Percentiles rank a stretch among this genome's conserved stretches.
phyloP scores from a whole-genome alignment of 306 rosid genomes.

The Pachyrhizus erosus region DNA sequence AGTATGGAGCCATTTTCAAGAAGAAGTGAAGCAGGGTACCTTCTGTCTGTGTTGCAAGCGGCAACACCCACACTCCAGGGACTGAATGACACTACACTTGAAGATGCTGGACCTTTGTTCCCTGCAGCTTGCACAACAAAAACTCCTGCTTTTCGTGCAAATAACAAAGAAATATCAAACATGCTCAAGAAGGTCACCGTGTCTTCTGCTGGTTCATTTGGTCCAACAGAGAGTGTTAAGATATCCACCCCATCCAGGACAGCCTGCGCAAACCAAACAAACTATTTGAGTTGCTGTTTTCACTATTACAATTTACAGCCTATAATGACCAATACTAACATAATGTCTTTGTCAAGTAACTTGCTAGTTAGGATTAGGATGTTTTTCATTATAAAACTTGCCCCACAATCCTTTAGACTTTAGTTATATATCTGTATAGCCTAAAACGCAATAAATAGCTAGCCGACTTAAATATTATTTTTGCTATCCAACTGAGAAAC shows the following conservation, averaged over 20 bases:
- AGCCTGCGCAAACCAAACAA: conserved; percentile 54
- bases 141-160: conserved; percentile 81
- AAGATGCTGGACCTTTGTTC: conserved; percentile 73
- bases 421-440: no score
- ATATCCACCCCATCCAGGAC: conserved; percentile 82
- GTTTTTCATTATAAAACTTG: no score
- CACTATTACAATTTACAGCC: neutral
- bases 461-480: no score
- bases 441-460: no score
- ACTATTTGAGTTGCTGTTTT: neutral
- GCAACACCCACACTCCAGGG: conserved; percentile 84
- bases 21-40: conserved; percentile 55
- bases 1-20: conserved; percentile 69
- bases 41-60: conserved; percentile 72
- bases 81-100: conserved; percentile 72
- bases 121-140: conserved; percentile 89
- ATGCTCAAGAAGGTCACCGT: conserved; percentile 62
- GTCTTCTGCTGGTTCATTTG: conserved; percentile 66
- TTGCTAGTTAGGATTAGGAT: no score
- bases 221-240: conserved; percentile 78
- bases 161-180: conserved; percentile 65
- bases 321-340: neutral
- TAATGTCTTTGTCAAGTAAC: no score
- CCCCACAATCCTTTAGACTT: no score
- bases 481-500: neutral